Percentiles rank a stretch among this genome's conserved stretches.
These are phyloP conservation scores for Eimeria brunetti DNA, from an alignment of 169 alveolate genomes.

Conservation along the genomic window DNA sequence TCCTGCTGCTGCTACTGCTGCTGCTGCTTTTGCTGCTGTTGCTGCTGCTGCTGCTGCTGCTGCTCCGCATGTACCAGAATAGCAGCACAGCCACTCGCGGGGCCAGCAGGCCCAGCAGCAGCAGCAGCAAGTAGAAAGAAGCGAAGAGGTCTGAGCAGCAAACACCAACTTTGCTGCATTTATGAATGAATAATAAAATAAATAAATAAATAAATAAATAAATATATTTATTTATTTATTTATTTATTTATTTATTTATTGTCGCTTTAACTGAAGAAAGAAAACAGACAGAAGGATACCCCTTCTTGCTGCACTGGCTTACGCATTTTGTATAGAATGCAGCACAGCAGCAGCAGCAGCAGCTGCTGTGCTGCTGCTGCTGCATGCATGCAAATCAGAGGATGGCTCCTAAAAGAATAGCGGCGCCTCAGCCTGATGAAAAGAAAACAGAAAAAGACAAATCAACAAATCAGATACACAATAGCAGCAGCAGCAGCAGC, in stretches of 20 bases:
- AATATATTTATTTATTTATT: no score
- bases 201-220: no score
- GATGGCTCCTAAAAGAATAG: conserved; percentile 1
- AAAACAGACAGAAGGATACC: not conserved
- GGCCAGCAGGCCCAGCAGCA: conserved; percentile 24
- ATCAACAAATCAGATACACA: not conserved
- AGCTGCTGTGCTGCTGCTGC: not conserved
- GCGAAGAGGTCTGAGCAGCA: conserved; percentile 3
- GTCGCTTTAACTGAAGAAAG: not conserved
- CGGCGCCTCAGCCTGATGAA: conserved; percentile 26
- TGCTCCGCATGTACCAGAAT: conserved; percentile 28
- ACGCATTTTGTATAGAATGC: not conserved
- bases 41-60: not conserved
- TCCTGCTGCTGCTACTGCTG: not conserved
- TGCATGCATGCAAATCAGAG: conserved; percentile 36
- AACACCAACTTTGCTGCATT: not conserved
- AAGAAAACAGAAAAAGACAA: not conserved
- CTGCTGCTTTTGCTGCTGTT: not conserved
- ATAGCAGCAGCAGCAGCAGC: not conserved
- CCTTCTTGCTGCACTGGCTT: not conserved
- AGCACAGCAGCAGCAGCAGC: not conserved
- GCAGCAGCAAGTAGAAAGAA: conserved; percentile 36
- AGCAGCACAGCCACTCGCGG: conserved; percentile 41
- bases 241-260: no score
- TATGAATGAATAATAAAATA: no score